Conservation (phyloP, 2,329 filamentous ascomycete genomes). For the Calonectria hongkongensis region DNA sequence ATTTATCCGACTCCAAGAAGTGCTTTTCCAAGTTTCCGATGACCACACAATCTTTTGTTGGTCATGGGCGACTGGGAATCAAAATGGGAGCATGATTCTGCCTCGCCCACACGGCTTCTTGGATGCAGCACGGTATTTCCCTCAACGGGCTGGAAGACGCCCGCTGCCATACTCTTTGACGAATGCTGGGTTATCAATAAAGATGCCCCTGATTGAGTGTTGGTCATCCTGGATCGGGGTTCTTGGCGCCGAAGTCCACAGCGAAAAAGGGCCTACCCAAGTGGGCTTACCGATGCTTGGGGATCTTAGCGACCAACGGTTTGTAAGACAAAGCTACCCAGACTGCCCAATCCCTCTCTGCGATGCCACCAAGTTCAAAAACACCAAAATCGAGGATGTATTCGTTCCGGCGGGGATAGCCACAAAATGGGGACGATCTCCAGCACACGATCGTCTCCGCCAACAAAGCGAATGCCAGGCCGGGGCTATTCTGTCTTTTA, state of each 20-base stretch:
- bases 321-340: background rate
- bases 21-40: background rate
- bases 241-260: background rate
- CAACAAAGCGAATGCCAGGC: background rate
- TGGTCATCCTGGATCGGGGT: background rate
- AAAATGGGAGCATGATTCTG: background rate
- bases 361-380: background rate
- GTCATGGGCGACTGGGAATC: conserved; percentile 3
- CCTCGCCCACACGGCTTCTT: background rate
- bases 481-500: background rate
- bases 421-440: background rate
- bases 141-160: background rate
- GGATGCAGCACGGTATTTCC: background rate
- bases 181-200: background rate
- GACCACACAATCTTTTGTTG: conserved; percentile 8
- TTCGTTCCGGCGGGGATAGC: background rate
- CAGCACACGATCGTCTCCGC: background rate
- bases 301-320: background rate
- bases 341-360: background rate
- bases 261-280: background rate
- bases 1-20: conserved; percentile 3
- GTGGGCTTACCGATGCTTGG: background rate
- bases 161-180: background rate
- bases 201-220: background rate
- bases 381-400: background rate